Percentiles rank a stretch among this genome's conserved stretches.
These are phyloP conservation scores for Elsinoe necatrix DNA, from an alignment of 2,329 filamentous ascomycete species.

Conservation along the genomic window DNA sequence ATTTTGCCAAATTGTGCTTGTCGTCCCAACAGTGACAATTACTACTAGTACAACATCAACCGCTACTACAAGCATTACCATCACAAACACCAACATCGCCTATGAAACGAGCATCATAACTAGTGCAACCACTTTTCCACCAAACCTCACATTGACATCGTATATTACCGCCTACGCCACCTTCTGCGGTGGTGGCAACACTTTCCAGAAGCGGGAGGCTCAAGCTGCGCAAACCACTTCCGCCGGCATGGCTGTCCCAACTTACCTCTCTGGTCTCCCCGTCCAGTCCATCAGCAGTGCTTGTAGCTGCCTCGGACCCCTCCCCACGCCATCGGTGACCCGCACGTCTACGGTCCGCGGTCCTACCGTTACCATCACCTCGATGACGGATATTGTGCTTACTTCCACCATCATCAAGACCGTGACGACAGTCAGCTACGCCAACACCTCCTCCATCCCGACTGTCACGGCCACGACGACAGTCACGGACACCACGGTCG, in stretches of 20 bases:
- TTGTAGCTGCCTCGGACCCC: not conserved
- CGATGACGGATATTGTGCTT: not conserved
- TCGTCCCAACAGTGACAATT: not conserved
- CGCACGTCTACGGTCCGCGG: not conserved
- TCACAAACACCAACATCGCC: constrained; percentile 2
- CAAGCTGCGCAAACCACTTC: not conserved
- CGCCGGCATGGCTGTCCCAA: not conserved
- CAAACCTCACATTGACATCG: not conserved
- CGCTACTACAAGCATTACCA: not conserved
- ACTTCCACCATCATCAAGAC: constrained; percentile 1
- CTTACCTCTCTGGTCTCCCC: not conserved
- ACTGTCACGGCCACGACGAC: constrained; percentile 7
- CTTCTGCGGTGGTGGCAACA: constrained; percentile 10
- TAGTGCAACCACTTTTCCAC: not conserved
- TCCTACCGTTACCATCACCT: not conserved
- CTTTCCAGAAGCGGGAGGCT: not conserved
- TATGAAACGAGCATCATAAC: not conserved
- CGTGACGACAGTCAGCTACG: constrained; percentile 2
- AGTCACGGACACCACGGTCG: not conserved
- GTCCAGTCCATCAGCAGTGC: not conserved
- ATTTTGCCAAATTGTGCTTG: not conserved
- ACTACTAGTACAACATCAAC: not conserved
- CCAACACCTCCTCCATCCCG: constrained; percentile 10
- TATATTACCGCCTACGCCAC: constrained; percentile 3
- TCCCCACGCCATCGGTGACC: not conserved